Percentiles rank a stretch among this genome's conserved stretches.
Evolutionary conservation across 176 grass and related monocot species (phyloP).

Genomic region (Dendrocalamus sinicus): DNA sequence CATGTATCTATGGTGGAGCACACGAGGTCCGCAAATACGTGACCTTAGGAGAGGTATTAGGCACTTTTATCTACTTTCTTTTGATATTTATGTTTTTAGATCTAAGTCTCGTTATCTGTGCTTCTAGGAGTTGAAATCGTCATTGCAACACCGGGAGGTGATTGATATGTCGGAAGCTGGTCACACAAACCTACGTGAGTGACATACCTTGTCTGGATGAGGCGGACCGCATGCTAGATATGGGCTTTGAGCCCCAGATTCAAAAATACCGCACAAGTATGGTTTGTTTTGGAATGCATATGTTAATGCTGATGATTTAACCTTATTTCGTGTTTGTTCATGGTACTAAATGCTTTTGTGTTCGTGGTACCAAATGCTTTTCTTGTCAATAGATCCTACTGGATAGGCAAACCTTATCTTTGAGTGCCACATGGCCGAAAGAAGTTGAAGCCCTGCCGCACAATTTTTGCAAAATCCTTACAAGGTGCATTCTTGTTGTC

Average conservation of each 20-base stretch:
- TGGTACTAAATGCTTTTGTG: not conserved
- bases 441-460: constrained; percentile 87
- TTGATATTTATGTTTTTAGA: not conserved
- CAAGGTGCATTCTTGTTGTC: constrained; percentile 52
- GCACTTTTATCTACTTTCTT: not conserved
- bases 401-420: constrained; percentile 93
- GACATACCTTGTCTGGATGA: constrained; percentile 95
- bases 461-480: constrained; percentile 97
- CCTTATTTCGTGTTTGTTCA: not conserved
- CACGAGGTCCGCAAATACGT: constrained; percentile 93
- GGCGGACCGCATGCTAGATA: constrained; percentile 96
- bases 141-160: constrained; percentile 92
- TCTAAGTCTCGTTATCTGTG: constrained; percentile 16
- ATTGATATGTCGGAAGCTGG: constrained; percentile 94
- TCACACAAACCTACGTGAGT: constrained; percentile 84
- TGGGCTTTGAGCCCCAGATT: constrained; percentile 98
- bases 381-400: constrained; percentile 73
- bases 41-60: constrained; percentile 89
- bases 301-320: not conserved
- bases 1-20: constrained; percentile 88
- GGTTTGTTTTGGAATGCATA: constrained; percentile 1
- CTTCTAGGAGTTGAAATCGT: constrained; percentile 82
- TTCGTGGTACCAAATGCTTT: constrained; percentile 18
- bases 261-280: constrained; percentile 92
- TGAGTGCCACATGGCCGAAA: constrained; percentile 95